These are phyloP conservation scores for Ophiosphaerella herpotricha DNA, from an alignment of 2,329 filamentous ascomycete species.

Conservation along the genomic window DNA sequence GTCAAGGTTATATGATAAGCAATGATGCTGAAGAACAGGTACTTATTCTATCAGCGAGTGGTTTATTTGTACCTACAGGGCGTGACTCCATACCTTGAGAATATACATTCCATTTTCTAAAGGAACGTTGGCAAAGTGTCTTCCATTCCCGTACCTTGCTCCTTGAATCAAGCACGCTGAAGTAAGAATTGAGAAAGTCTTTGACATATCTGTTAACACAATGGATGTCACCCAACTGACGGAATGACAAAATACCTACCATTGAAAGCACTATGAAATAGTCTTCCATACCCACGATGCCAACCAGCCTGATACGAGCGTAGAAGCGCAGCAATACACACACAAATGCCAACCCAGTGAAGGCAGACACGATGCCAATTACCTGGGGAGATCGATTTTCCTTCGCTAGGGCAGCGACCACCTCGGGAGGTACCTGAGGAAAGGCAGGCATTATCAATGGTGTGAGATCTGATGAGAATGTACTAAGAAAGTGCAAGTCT, in stretches of 20 bases:
- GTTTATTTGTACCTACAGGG: no score
- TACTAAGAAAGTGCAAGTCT: background rate
- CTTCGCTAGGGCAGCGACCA: constrained; percentile 7
- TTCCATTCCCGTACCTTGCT: constrained; percentile 16
- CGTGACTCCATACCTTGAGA: constrained; percentile 13
- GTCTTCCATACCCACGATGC: constrained; percentile 11
- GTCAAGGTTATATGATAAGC: constrained; percentile 21
- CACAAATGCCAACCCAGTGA: constrained; percentile 9
- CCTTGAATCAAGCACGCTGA: constrained; percentile 2
- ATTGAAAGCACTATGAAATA: constrained; percentile 14
- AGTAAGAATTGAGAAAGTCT: background rate
- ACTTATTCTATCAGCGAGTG: constrained; percentile 16
- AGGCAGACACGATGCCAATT: constrained; percentile 5
- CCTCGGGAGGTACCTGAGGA: constrained; percentile 10
- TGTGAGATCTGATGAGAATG: background rate
- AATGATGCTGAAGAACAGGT: constrained; percentile 25
- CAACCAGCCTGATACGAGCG: constrained; percentile 4
- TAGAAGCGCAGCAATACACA: constrained; percentile 12
- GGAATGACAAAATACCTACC: constrained; percentile 1
- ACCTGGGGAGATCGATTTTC: constrained; percentile 9
- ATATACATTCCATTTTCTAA: constrained; percentile 1
- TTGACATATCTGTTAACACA: background rate
- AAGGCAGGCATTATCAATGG: background rate
- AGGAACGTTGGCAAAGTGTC: constrained; percentile 18
- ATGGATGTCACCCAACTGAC: background rate